Evolutionary conservation across 108 stramenopile genomes (phyloP).

Genomic region (Fragilariopsis cylindrus): DNA sequence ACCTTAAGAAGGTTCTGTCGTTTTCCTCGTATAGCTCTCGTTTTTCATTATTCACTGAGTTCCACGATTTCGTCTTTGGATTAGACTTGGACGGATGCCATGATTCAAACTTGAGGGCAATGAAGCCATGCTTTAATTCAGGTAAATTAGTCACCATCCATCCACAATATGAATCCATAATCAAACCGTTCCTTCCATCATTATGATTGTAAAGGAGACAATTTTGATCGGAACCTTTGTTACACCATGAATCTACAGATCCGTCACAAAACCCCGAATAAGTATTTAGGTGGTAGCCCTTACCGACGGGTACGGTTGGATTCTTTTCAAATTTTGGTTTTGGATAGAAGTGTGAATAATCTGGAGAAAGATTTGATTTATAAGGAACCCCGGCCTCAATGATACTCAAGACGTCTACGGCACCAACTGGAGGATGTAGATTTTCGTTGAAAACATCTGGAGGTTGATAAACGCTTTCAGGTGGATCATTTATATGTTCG

Average conservation of each 20-base stretch:
- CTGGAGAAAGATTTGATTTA: constrained; percentile 7
- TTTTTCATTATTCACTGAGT: constrained; percentile 23
- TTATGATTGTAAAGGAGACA: constrained; percentile 75
- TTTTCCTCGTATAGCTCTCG: neutral
- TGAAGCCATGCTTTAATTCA: constrained; percentile 45
- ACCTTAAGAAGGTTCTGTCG: neutral
- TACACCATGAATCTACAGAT: constrained; percentile 52
- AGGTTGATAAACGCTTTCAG: constrained; percentile 46
- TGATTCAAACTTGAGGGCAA: constrained; percentile 46
- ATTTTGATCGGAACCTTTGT: constrained; percentile 18
- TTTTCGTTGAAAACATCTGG: constrained; percentile 56
- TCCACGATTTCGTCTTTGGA: constrained; percentile 25
- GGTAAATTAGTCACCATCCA: constrained; percentile 65
- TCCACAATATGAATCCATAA: constrained; percentile 53
- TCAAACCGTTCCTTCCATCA: constrained; percentile 58
- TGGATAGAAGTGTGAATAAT: constrained; percentile 20
- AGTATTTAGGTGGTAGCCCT: constrained; percentile 19
- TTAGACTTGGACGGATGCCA: neutral
- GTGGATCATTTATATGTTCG: constrained; percentile 8
- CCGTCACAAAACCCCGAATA: constrained; percentile 69
- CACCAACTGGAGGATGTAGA: constrained; percentile 51
- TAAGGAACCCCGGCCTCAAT: constrained; percentile 40
- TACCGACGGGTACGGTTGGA: constrained; percentile 18
- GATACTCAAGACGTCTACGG: constrained; percentile 67
- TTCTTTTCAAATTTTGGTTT: constrained; percentile 19